Conservation (phyloP, 495 filamentous ascomycete species). For the Penicillium lividum region DNA sequence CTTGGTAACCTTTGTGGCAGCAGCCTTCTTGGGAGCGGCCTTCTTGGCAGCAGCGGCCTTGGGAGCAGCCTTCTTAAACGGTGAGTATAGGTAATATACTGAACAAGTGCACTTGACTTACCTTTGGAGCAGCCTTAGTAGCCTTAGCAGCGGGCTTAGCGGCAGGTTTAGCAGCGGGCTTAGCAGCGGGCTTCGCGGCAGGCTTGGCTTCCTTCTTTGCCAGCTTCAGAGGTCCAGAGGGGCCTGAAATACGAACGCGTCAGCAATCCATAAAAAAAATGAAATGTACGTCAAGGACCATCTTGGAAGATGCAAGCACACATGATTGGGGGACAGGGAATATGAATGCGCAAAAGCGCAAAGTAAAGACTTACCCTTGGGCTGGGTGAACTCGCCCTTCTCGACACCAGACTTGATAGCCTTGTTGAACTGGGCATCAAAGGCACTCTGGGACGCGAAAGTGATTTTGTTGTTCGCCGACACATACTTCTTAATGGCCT, state of each 20-base stretch:
- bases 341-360: constrained; percentile 5
- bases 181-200: constrained; percentile 59
- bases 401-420: constrained; percentile 88
- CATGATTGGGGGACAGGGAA: constrained; percentile 1
- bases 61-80: constrained; percentile 37
- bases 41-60: constrained; percentile 48
- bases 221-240: constrained; percentile 95
- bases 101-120: neutral
- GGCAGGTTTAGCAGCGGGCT: constrained; percentile 36
- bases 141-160: constrained; percentile 35
- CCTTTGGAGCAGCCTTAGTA: constrained; percentile 33
- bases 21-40: constrained; percentile 46
- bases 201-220: constrained; percentile 76
- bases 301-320: neutral
- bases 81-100: neutral
- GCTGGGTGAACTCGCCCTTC: constrained; percentile 84
- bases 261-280: constrained; percentile 32
- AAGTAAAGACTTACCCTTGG: constrained; percentile 74
- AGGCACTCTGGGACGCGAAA: constrained; percentile 66
- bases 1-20: constrained; percentile 18
- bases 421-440: constrained; percentile 91
- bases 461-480: constrained; percentile 88
- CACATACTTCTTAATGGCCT: constrained; percentile 98
- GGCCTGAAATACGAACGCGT: constrained; percentile 56
- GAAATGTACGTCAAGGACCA: neutral